phyloP scores from a whole-genome alignment of 805 yeast species.

The Yamadazyma insecticola region DNA sequence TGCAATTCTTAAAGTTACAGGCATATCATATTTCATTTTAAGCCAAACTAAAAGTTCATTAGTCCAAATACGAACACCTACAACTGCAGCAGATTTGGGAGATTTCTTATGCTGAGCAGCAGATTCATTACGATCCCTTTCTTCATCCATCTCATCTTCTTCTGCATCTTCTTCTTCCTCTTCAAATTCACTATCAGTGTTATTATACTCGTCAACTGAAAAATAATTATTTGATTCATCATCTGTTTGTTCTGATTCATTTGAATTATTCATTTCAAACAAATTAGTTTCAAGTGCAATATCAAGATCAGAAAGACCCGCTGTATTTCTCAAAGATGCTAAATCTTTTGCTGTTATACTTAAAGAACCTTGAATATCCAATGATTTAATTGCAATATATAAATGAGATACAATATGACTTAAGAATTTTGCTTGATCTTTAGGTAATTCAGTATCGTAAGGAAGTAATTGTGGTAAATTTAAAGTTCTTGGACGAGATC shows the following conservation, averaged over 20 bases:
- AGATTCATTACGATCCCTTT: slow-evolving; percentile 26
- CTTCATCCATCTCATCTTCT: slow-evolving; percentile 31
- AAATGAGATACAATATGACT: slow-evolving; percentile 77
- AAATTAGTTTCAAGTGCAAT: slow-evolving; percentile 52
- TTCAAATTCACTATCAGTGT: slow-evolving; percentile 24
- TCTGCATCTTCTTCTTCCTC: slow-evolving; percentile 39
- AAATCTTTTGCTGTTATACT: slow-evolving; percentile 66
- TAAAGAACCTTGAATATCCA: slow-evolving; percentile 69
- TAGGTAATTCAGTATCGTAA: slow-evolving; percentile 62
- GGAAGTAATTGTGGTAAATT: slow-evolving; percentile 54
- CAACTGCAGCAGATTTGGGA: slow-evolving; percentile 66
- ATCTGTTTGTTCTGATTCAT: slow-evolving; percentile 7
- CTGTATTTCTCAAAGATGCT: slow-evolving; percentile 34
- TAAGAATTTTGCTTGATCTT: slow-evolving; percentile 68
- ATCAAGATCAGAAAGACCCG: slow-evolving; percentile 35
- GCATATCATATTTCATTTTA: slow-evolving; percentile 75
- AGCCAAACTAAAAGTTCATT: slow-evolving; percentile 77
- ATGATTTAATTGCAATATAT: slow-evolving; percentile 68
- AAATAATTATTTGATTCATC: slow-evolving; percentile 14
- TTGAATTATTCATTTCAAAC: slow-evolving; percentile 25
- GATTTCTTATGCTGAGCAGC: slow-evolving; percentile 56
- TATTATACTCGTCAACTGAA: slow-evolving; percentile 13
- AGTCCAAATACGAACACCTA: slow-evolving; percentile 80
- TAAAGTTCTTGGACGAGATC: slow-evolving; percentile 37
- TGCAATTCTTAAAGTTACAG: slow-evolving; percentile 54